These are phyloP conservation scores for Thinopyrum elongatum DNA, from an alignment of 176 grass and related monocot species.

Conservation along the genomic window DNA sequence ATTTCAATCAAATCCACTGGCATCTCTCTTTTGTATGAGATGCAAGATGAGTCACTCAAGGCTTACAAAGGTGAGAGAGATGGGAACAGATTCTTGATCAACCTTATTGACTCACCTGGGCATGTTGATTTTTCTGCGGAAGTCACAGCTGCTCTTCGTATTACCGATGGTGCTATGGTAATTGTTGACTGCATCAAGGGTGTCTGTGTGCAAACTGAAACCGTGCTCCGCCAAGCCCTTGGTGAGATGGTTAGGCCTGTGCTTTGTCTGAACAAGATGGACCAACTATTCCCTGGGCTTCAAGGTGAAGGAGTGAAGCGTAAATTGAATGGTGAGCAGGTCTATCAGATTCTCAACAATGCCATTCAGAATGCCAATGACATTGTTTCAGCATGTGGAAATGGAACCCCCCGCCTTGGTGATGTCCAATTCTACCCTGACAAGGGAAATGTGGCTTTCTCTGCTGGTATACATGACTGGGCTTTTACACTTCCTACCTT, in stretches of 20 bases:
- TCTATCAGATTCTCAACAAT: constrained; percentile 46
- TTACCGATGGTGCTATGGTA: constrained; percentile 66
- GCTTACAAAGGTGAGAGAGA: constrained; percentile 51
- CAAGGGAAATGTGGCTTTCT: constrained; percentile 73
- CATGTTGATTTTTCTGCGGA: constrained; percentile 70
- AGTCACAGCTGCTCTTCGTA: constrained; percentile 63
- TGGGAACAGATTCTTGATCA: constrained; percentile 64
- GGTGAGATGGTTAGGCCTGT: constrained; percentile 79
- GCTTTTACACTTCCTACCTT: constrained; percentile 58
- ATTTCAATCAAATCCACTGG: constrained; percentile 76
- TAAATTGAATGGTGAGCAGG: constrained; percentile 27
- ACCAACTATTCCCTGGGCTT: constrained; percentile 63
- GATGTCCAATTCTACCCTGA: constrained; percentile 71
- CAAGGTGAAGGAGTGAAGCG: constrained; percentile 36
- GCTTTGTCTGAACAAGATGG: constrained; percentile 77
- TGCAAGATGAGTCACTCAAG: constrained; percentile 45
- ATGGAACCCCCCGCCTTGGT: constrained; percentile 54
- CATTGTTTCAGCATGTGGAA: constrained; percentile 51
- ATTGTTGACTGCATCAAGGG: constrained; percentile 76
- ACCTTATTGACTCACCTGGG: constrained; percentile 70
- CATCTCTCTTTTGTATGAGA: constrained; percentile 75
- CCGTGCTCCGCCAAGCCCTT: constrained; percentile 59
- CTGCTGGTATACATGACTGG: constrained; percentile 61
- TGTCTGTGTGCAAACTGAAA: constrained; percentile 72
- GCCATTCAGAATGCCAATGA: constrained; percentile 71